phyloP scores from a whole-genome alignment of 441 rosid species.

The Gossypium lobatum region DNA sequence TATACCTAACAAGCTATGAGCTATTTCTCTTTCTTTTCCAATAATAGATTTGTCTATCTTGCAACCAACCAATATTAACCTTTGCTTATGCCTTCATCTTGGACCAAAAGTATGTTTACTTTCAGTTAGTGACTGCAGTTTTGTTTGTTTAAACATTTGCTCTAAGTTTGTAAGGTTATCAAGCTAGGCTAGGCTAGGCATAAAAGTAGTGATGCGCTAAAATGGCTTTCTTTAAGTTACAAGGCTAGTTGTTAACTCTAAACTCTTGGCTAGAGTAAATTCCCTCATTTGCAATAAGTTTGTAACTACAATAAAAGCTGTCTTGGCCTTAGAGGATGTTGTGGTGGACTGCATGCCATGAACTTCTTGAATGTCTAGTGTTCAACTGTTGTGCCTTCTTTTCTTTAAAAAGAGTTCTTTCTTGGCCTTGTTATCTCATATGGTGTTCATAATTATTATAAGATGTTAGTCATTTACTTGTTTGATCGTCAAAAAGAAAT shows the following conservation, averaged over 20 bases:
- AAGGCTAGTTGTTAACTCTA: not conserved
- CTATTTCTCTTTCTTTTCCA: not conserved
- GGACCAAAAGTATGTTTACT: not conserved
- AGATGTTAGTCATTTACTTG: not conserved
- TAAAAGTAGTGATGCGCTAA: not conserved
- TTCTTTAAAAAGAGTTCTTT: not conserved
- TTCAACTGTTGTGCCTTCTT: not conserved
- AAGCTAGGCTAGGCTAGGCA: not conserved
- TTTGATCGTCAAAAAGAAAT: not conserved
- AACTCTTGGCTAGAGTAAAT: slow-evolving; percentile 3
- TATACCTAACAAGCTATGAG: not conserved
- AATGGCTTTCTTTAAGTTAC: not conserved
- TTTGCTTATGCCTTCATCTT: not conserved
- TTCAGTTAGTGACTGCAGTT: not conserved
- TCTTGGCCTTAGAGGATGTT: not conserved
- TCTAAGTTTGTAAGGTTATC: not conserved
- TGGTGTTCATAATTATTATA: not conserved
- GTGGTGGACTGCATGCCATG: not conserved
- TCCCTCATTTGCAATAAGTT: not conserved
- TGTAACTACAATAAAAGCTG: not conserved
- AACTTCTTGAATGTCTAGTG: not conserved
- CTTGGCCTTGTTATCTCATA: not conserved
- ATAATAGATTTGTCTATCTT: not conserved
- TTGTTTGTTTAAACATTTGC: not conserved
- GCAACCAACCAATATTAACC: slow-evolving; percentile 7